Percentiles rank a stretch among this genome's conserved stretches.
These are phyloP conservation scores for Eutypa lata DNA, from an alignment of 2,329 filamentous ascomycete genomes.

Conservation along the genomic window DNA sequence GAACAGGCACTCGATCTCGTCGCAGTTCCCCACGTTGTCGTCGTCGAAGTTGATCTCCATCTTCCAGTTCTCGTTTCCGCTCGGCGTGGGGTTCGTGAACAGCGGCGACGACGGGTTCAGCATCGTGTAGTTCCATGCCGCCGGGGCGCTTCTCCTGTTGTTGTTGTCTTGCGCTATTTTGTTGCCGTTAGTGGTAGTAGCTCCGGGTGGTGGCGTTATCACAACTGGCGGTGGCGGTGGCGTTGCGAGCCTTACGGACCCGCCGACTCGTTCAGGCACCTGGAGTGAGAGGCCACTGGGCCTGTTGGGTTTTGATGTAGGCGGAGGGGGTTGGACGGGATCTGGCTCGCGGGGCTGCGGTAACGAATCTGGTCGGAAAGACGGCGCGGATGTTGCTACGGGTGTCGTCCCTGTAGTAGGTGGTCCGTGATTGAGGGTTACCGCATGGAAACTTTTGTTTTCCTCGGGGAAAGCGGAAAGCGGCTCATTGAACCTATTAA, in stretches of 20 bases:
- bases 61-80: conserved; percentile 14
- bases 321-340: conserved; percentile 19
- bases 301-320: conserved; percentile 25
- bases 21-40: conserved; percentile 52
- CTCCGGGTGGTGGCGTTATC: conserved; percentile 41
- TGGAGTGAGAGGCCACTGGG: conserved; percentile 57
- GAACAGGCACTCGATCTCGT: conserved; percentile 54
- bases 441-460: conserved; percentile 46
- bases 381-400: conserved; percentile 19
- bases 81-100: conserved; percentile 18
- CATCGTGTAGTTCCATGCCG: conserved; percentile 16
- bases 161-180: conserved; percentile 8
- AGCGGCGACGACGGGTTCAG: conserved; percentile 22
- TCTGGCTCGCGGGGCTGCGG: conserved; percentile 14
- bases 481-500: conserved; percentile 60
- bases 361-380: conserved; percentile 22
- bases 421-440: conserved; percentile 17
- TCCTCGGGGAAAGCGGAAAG: conserved; percentile 66
- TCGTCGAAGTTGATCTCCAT: conserved; percentile 27
- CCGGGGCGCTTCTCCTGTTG: conserved; percentile 3
- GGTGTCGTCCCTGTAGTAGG: conserved; percentile 20
- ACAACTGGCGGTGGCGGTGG: conserved; percentile 50
- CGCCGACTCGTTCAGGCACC: conserved; percentile 59
- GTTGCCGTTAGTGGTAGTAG: conserved; percentile 24
- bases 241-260: conserved; percentile 61